Evolutionary conservation across 2,329 filamentous ascomycete genomes (phyloP).

Genomic region (Ophiostoma himal-ulmi): DNA sequence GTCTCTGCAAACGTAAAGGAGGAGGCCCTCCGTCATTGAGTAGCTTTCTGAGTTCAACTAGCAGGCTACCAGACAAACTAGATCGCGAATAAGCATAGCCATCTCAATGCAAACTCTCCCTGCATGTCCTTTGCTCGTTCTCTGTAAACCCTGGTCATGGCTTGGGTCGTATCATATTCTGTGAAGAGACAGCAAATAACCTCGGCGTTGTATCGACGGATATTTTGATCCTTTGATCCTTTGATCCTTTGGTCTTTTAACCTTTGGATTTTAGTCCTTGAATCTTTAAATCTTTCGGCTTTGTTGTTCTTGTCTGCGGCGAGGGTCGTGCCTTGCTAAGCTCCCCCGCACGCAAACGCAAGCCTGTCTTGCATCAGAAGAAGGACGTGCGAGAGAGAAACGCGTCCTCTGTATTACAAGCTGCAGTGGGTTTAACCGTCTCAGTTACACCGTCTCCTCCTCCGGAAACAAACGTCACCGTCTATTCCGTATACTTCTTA

Average conservation of each 20-base stretch:
- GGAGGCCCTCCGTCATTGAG: slow-evolving; percentile 1
- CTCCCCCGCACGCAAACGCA: neutral
- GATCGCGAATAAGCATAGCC: neutral
- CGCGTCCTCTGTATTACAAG: neutral
- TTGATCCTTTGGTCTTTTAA: neutral
- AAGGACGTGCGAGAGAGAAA: neutral
- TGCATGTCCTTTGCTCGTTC: neutral
- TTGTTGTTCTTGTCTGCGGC: neutral
- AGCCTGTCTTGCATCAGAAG: slow-evolving; percentile 1
- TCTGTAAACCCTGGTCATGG: neutral
- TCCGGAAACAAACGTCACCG: neutral
- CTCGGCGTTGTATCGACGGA: neutral
- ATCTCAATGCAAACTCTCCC: neutral
- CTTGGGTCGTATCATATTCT: neutral
- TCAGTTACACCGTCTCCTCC: neutral
- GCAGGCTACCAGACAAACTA: neutral
- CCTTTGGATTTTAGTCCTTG: neutral
- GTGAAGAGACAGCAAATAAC: neutral
- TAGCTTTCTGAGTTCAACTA: neutral
- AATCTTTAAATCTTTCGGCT: neutral
- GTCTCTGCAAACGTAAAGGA: neutral
- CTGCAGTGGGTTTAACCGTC: neutral
- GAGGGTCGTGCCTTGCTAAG: neutral
- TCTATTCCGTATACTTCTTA: neutral
- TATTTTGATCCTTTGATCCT: neutral